Base-by-base conservation (phyloP, 2,329 filamentous ascomycete genomes). In the Biscogniauxia sp. region DNA sequence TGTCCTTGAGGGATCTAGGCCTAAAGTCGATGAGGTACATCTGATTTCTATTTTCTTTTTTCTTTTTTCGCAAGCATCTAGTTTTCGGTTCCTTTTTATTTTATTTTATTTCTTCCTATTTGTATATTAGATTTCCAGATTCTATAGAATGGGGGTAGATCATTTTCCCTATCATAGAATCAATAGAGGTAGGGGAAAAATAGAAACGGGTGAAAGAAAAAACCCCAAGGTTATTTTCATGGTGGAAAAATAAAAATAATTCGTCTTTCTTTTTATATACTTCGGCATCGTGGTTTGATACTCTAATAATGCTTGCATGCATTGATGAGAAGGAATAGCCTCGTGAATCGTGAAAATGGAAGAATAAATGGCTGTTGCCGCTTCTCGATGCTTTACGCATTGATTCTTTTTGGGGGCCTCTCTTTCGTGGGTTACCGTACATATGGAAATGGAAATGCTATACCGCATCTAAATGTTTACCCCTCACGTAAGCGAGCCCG, bases 351-450 rank as follows among this genome's bases (percentile, higher is more conserved):
- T 45, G 37, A 45, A 17, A 45, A 15, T 3, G 28, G 28, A n/a
- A 15, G 11, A 45, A n/a, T n/a, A n/a, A 45, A 45, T 4, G 32
- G 32, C 32, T 45, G 15, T 7, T 7, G 37, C 2, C n/a, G 37
- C 37, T 59, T 54, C 52, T 54, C 54, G 32, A 56, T 60, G 64
- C 57, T 53, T 58, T 61, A 63, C 56, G 60, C 41, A 51, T 62
- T 54, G 25, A 37, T 53, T 55, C 55, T 41, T 28, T 32, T 32
- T 13, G 7, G 11, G 49, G 11, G 49, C 45, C 52, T 20, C 62
- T 32, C 25, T 58, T 53, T 61, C 55, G 23, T 5, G 53, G 65
- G 61, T 66, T 73, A 73, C 68, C 66, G 53, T 73, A 73, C 69
- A 72, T 62, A 64, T 64, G 64, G 61, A 66, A 69, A 65, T 51